These are phyloP conservation scores for Mucor lusitanicus DNA, from an alignment of 371 early-diverging fungal genomes.

Conservation along the genomic window DNA sequence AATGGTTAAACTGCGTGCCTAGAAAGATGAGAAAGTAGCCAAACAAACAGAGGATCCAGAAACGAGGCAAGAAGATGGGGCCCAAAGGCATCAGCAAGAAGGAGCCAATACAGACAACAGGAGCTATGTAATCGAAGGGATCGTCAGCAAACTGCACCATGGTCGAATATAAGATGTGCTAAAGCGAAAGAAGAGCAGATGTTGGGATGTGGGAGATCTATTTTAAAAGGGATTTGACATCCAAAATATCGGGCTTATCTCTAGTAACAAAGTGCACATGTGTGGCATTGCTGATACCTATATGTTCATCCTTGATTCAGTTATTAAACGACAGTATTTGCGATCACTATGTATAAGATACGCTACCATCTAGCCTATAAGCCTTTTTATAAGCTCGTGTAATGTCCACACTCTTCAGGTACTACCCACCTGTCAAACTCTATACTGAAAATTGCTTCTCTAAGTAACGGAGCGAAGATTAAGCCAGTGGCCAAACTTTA, in stretches of 20 bases:
- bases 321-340: too few species aligned
- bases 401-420: not conserved
- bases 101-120: conserved; percentile 30
- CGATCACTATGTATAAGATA: too few species aligned
- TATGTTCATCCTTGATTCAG: not conserved
- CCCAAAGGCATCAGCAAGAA: conserved; percentile 33
- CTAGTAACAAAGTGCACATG: not conserved
- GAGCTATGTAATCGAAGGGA: conserved; percentile 44
- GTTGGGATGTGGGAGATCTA: not conserved
- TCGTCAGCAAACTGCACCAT: conserved; percentile 14
- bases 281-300: not conserved
- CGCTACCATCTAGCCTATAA: not conserved
- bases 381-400: not conserved
- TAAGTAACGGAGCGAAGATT: not conserved
- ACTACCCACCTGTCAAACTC: not conserved
- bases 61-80: conserved; percentile 34
- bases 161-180: not conserved
- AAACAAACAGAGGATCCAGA: conserved; percentile 35
- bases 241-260: not conserved
- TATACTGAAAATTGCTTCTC: not conserved
- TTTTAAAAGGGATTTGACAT: not conserved
- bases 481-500: not conserved
- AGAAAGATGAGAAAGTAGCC: conserved; percentile 33
- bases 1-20: conserved; percentile 38
- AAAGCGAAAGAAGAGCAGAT: not conserved